Base-by-base conservation (phyloP, 2,329 filamentous ascomycete species). In the Pseudopithomyces maydicus region DNA sequence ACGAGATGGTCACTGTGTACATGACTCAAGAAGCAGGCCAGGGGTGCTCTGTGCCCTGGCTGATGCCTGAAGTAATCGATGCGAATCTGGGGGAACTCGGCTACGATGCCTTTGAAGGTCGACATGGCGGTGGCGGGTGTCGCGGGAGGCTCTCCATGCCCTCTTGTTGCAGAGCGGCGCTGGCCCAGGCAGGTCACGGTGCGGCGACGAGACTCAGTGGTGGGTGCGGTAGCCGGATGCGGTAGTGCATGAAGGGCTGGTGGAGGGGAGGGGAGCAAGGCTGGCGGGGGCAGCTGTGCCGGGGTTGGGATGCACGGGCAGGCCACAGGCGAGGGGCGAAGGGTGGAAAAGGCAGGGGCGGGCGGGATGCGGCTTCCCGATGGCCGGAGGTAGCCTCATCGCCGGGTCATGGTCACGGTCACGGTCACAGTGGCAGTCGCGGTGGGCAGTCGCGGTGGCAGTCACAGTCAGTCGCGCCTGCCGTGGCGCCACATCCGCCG, bases 1-100 rank as follows among this genome's bases (percentile, higher is more conserved):
- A 84, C 83, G 1, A 97, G 83, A 75, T 97, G 94, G 67, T 97
- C 93, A 62, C 90, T 96, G 72, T 97, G 94, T 2, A 96, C 87
- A 83, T 98, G 94, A 74, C 90, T 96, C 23, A 98, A 81, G 71
- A 98, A 97, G 73, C 90, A 95, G 15, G 90, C 92, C 54, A 95
- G 77, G 0, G 92, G 90, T 3, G 89, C 83, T 15, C 77, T 82
- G 15, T 76, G 76, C 6, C 79, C 79, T 3, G 80, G 77, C 45
- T 82, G 80, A 15, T 77, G 78, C 22, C 90, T 85, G 67, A 97
- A 97, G 78, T 88, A 92, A 76, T 97, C 93, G 62, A 97, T 88
- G 66, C 88, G 81, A 57, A 96, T 92, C 39, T 88, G 85, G 3
- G 91, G 91, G 64, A 96, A 96, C 70, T 96, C 92, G 77, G 52